Evolutionary conservation across 768 basidiomycete genomes (phyloP).

Genomic region (Sporobolomyces pararoseus): DNA sequence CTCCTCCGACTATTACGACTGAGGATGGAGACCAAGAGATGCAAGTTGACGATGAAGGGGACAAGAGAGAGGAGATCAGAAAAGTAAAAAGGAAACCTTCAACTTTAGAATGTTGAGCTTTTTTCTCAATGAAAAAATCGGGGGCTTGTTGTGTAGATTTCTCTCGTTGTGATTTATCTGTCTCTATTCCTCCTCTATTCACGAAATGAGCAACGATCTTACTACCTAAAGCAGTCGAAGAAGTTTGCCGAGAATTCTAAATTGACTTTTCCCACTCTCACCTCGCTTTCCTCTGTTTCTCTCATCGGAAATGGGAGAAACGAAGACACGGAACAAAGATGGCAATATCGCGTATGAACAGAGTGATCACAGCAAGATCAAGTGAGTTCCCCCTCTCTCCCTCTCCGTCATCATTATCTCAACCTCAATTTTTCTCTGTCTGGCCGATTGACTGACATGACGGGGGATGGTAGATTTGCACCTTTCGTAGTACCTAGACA

Average conservation of each 20-base stretch:
- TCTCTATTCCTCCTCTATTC: no score
- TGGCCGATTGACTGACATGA: neutral
- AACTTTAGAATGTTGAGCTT: neutral
- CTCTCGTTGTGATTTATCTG: no score
- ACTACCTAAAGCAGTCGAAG: no score
- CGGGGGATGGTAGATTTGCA: constrained; percentile 57
- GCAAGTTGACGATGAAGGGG: neutral
- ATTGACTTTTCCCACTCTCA: neutral
- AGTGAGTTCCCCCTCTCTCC: constrained; percentile 6
- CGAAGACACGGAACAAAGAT: neutral
- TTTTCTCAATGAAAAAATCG: no score
- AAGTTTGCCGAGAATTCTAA: no score
- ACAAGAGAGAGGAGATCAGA: neutral
- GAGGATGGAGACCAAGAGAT: neutral
- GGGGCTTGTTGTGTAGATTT: no score
- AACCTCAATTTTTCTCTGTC: neutral
- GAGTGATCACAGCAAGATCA: constrained; percentile 19
- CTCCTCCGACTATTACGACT: neutral
- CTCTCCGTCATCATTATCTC: neutral
- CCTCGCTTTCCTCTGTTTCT: neutral
- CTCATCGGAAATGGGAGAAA: neutral
- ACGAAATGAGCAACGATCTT: no score
- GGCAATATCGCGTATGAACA: neutral
- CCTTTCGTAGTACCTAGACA: constrained; percentile 80
- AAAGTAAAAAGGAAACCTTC: neutral